These are phyloP conservation scores for Kregervanrija delftensis DNA, from an alignment of 805 yeast species.

Conservation along the genomic window DNA sequence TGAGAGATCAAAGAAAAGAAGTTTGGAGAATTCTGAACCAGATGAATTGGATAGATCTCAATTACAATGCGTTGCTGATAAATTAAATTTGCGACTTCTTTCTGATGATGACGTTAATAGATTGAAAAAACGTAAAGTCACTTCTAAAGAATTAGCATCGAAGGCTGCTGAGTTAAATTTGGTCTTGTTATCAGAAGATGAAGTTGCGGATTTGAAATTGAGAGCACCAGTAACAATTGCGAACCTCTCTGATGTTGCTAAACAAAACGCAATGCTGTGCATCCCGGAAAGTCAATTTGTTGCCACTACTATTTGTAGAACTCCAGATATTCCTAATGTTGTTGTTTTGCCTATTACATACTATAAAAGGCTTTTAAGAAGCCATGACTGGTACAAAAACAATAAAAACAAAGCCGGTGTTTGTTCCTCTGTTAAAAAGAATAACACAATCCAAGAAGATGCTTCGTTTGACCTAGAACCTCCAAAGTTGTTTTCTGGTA, in stretches of 20 bases:
- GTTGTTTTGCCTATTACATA: slow-evolving; percentile 60
- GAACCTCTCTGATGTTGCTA: slow-evolving; percentile 35
- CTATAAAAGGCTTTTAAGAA: slow-evolving; percentile 49
- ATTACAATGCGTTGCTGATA: slow-evolving; percentile 26
- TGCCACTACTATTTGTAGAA: slow-evolving; percentile 53
- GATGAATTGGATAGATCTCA: slow-evolving; percentile 3
- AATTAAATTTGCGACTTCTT: slow-evolving; percentile 29
- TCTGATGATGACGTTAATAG: slow-evolving; percentile 27
- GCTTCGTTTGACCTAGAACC: slow-evolving; percentile 7
- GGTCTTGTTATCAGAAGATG: slow-evolving; percentile 24
- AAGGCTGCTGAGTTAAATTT: slow-evolving; percentile 38
- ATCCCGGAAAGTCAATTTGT: slow-evolving; percentile 55
- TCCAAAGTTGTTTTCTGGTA: too few relatives aligned
- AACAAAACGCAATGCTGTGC: slow-evolving; percentile 40
- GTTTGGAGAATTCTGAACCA: background rate
- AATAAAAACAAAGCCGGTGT: slow-evolving; percentile 6
- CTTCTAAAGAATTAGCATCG: slow-evolving; percentile 27
- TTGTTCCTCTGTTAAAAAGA: background rate
- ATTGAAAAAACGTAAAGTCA: slow-evolving; percentile 23
- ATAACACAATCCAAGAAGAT: slow-evolving; percentile 8
- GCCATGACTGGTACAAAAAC: slow-evolving; percentile 28
- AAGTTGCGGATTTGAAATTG: slow-evolving; percentile 13
- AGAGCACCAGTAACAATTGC: slow-evolving; percentile 9
- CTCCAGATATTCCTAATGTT: slow-evolving; percentile 49
- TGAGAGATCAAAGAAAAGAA: slow-evolving; percentile 22